Evolutionary conservation across 805 yeast species (phyloP), one percentile per base, ranked within the genome.

Genomic region (Hyphopichia homilentoma): DNA sequence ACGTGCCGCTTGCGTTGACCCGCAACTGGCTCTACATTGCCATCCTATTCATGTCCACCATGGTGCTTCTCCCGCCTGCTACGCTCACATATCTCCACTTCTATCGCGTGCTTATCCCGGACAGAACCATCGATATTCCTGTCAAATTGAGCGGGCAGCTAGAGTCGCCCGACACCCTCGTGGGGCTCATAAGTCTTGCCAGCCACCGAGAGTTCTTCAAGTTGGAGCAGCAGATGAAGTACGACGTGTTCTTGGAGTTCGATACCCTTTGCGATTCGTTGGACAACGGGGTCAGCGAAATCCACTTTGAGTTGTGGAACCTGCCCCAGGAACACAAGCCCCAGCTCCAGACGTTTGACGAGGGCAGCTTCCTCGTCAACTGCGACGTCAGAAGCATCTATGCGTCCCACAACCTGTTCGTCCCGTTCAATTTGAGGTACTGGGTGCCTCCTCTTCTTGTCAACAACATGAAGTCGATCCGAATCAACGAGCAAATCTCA

Each of bases 371-470:
- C n/a, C n/a, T n/a, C n/a, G n/a, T n/a, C n/a, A n/a, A 56, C 31
- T 65, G 72, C 41, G 64, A 59, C 35, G 41, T 60, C 15, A 40
- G 58, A 7, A 41, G 36, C 29, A 40, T 61, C 16, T 57, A 59
- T 42, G 47, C 47, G 18, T 37, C 34, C 11, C 57, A 59, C 34
- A 66, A 66, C 41, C 25, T 36, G 39, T 33, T 54, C 19, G 41
- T 66, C 7, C 71, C 72, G 0, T 65, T 54, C 43, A 54, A 58
- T 35, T 46, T 61, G 26, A 47, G 61, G 31, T 52, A 49, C 36
- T 65, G 66, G 65, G 50, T 52, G 4, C 60, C 68, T 1, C 72
- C 72, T 0, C 24, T 51, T 1, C 24, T 59, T 17, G 53, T 54
- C 8, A 43, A 54, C 29, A 40, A 30, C 21, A 36, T 36, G 19